Percentiles rank a stretch among this genome's conserved stretches.
Evolutionary conservation across 306 rosid species (phyloP).

Genomic region (Gastrolobium bilobum): DNA sequence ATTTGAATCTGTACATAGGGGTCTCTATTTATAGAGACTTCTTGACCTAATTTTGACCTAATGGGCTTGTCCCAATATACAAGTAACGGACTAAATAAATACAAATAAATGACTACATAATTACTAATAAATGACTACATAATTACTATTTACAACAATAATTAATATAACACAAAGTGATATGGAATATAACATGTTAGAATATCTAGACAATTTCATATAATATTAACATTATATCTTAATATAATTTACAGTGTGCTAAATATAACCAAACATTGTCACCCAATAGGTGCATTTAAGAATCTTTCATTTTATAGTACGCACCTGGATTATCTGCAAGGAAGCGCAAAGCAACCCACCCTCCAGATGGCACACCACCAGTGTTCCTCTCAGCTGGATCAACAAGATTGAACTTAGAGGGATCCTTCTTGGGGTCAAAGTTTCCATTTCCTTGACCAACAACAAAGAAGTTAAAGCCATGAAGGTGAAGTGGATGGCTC

Average conservation of each 20-base stretch:
- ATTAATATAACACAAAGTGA: background rate
- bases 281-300: background rate
- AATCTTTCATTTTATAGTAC: background rate
- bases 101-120: no score
- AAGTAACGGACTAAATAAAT: no score
- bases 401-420: constrained; percentile 55
- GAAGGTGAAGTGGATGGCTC: constrained; percentile 73
- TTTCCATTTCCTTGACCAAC: constrained; percentile 63
- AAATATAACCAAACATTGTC: background rate
- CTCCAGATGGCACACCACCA: constrained; percentile 62
- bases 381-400: constrained; percentile 72
- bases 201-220: no score
- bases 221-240: no score
- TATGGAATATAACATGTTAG: background rate
- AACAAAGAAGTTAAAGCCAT: constrained; percentile 67
- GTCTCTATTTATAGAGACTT: no score
- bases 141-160: no score
- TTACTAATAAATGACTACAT: no score
- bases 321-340: constrained; percentile 64
- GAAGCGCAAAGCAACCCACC: constrained; percentile 69
- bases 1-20: no score
- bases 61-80: no score
- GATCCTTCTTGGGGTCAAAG: constrained; percentile 62
- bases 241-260: no score
- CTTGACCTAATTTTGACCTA: no score